A percentile compares a stretch with the other conserved stretches of the same genome.
Evolutionary conservation across 1,139 yeast genomes (phyloP).

Genomic region (Blastobotrys capitulatus): DNA sequence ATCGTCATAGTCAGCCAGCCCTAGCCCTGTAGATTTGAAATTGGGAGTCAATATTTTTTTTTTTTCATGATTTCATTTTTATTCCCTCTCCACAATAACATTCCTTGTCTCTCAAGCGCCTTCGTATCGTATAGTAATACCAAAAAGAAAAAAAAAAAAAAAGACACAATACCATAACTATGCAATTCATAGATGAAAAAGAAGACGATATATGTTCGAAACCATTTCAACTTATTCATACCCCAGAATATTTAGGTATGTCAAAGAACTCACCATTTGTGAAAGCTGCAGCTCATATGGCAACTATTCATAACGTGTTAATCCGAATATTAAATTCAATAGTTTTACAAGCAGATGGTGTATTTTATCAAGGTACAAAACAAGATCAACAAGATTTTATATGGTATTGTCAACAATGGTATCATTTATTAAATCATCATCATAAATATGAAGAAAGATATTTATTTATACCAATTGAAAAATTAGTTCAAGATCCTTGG

Average conservation of each 20-base stretch:
- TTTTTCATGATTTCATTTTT: no score
- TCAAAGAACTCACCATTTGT: neutral
- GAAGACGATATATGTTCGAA: neutral
- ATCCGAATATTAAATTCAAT: conserved; percentile 3
- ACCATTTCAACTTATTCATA: neutral
- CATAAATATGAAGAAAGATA: conserved; percentile 1
- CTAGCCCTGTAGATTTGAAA: no score
- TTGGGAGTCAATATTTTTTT: no score
- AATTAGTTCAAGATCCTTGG: neutral
- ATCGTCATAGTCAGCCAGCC: no score
- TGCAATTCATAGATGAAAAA: neutral
- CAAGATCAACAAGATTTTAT: neutral
- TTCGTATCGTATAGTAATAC: no score
- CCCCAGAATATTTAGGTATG: neutral
- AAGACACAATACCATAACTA: neutral
- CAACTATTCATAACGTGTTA: conserved; percentile 1
- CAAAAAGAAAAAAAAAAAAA: no score
- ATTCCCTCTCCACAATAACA: neutral
- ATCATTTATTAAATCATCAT: neutral
- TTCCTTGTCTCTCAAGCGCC: neutral
- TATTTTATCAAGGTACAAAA: neutral
- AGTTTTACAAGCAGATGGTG: conserved; percentile 2
- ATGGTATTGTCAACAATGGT: conserved; percentile 5
- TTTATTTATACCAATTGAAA: neutral
- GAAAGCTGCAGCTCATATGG: conserved; percentile 3